Percentiles rank a stretch among this genome's conserved stretches.
Evolutionary conservation across 1,139 yeast species (phyloP).

Genomic region (Meyerozyma sp.): DNA sequence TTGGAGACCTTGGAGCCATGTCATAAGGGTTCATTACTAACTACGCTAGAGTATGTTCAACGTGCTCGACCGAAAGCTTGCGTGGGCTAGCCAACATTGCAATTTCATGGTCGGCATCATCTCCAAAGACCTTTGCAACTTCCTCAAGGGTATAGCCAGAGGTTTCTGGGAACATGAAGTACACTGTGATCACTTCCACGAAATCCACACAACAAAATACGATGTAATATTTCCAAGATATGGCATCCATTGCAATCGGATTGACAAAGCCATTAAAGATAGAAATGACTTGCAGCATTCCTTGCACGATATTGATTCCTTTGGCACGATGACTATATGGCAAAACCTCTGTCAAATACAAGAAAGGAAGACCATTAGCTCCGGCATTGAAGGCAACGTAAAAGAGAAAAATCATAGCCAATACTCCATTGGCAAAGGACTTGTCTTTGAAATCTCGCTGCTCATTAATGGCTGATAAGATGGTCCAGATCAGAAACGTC

Average conservation of each 20-base stretch:
- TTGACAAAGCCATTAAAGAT: conserved; percentile 9
- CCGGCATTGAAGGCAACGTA: conserved; percentile 9
- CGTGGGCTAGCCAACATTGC: background rate
- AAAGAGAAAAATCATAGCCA: conserved; percentile 42
- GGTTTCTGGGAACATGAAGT: conserved; percentile 8
- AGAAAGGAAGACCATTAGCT: conserved; percentile 9
- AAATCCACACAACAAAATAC: conserved; percentile 9
- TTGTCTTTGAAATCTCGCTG: conserved; percentile 26
- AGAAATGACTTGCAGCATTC: conserved; percentile 22
- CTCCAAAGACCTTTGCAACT: conserved; percentile 18
- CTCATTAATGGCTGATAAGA: conserved; percentile 32
- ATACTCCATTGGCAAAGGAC: conserved; percentile 35
- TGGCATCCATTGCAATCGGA: conserved; percentile 9
- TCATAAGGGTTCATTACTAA: background rate
- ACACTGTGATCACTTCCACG: conserved; percentile 6
- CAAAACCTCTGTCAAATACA: conserved; percentile 9
- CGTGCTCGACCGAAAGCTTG: background rate
- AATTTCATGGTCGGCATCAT: conserved; percentile 5
- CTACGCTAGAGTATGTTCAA: background rate
- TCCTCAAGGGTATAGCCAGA: conserved; percentile 8
- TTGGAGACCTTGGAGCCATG: background rate
- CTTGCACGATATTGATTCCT: conserved; percentile 13
- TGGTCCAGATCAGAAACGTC: conserved; percentile 35
- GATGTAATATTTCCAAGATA: conserved; percentile 12
- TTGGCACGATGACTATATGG: conserved; percentile 10